These are phyloP conservation scores for Fomitopsis serialis DNA, from an alignment of 768 basidiomycete species.

Conservation along the genomic window DNA sequence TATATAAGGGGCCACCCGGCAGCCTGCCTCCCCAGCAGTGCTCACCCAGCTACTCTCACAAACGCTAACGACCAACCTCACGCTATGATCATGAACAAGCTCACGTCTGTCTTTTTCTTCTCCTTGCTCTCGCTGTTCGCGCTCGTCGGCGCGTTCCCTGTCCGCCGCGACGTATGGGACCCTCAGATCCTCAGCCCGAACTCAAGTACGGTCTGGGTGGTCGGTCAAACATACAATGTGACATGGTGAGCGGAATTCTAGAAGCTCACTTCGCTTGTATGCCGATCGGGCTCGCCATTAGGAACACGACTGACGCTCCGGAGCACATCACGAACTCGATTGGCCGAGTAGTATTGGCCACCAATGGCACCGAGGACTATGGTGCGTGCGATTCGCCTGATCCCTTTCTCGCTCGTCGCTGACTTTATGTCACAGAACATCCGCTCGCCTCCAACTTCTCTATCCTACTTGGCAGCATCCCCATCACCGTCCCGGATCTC, in stretches of 20 bases:
- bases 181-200: slow-evolving; percentile 44
- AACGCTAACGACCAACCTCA: slow-evolving; percentile 1
- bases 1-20: slow-evolving; percentile 3
- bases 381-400: slow-evolving; percentile 16
- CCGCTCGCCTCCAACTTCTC: slow-evolving; percentile 31
- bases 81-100: slow-evolving; percentile 17
- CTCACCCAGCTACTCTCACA: slow-evolving; percentile 1
- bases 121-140: slow-evolving; percentile 19
- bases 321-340: slow-evolving; percentile 34
- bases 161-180: slow-evolving; percentile 40
- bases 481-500: slow-evolving; percentile 34
- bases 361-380: slow-evolving; percentile 25
- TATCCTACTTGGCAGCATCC: slow-evolving; percentile 29
- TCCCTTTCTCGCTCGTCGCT: not conserved
- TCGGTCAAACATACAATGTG: slow-evolving; percentile 39
- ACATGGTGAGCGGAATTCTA: slow-evolving; percentile 37
- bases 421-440: slow-evolving; percentile 16
- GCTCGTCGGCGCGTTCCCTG: slow-evolving; percentile 25
- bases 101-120: slow-evolving; percentile 18
- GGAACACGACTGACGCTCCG: slow-evolving; percentile 37
- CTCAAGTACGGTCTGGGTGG: slow-evolving; percentile 36
- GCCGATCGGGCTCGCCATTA: slow-evolving; percentile 9
- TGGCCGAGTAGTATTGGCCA: slow-evolving; percentile 20
- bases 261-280: not conserved
- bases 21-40: not conserved